Conservation (phyloP, 2,329 filamentous ascomycete species). For the Trichoderma asperellum region DNA sequence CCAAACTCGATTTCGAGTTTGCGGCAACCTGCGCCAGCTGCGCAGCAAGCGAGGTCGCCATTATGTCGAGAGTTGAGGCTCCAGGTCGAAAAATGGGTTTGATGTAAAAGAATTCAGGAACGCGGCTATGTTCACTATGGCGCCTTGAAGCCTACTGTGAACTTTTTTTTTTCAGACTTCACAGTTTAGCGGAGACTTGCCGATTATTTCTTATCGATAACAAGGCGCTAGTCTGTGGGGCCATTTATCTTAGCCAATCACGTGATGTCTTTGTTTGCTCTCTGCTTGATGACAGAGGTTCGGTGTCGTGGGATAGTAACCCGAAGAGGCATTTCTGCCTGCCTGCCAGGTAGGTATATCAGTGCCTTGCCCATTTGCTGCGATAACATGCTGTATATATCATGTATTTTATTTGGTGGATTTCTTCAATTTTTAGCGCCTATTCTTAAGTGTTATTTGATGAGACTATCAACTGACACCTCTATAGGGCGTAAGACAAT, state of each 20-base stretch:
- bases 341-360: not conserved
- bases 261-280: conserved; percentile 3
- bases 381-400: not conserved
- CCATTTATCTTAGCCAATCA: not conserved
- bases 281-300: not conserved
- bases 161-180: conserved; percentile 38
- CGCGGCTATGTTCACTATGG: conserved; percentile 32
- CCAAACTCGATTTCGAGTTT: conserved; percentile 85
- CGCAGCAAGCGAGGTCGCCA: conserved; percentile 86
- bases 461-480: not conserved
- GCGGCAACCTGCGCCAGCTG: conserved; percentile 93
- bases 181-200: conserved; percentile 32
- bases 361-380: too few species aligned
- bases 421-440: not conserved
- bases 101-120: conserved; percentile 29
- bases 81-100: conserved; percentile 15
- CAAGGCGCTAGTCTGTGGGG: conserved; percentile 3
- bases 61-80: conserved; percentile 46
- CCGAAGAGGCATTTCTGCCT: not conserved
- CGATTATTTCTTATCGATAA: conserved; percentile 42
- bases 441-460: too few species aligned
- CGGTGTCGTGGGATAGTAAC: not conserved
- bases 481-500: not conserved
- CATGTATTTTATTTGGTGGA: not conserved
- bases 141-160: conserved; percentile 36